A percentile compares a stretch with the other conserved stretches of the same genome.
phyloP scores from a whole-genome alignment of 2,329 filamentous ascomycete species.

The Colletotrichum eleusines region DNA sequence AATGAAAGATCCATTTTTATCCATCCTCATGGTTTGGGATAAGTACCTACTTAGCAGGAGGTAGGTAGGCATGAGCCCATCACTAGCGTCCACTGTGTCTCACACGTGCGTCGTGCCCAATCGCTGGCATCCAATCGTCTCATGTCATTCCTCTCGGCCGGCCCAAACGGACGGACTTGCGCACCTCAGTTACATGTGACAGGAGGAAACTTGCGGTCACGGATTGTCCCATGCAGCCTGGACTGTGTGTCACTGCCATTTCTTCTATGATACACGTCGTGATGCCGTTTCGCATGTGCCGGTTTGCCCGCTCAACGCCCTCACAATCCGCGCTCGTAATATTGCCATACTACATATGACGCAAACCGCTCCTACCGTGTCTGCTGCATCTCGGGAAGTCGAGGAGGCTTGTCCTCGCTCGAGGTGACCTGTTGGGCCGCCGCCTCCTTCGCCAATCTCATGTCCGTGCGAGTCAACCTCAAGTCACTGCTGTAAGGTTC shows the following conservation, averaged over 20 bases:
- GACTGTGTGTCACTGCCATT: constrained; percentile 20
- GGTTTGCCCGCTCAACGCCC: constrained; percentile 21
- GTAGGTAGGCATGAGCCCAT: constrained; percentile 11
- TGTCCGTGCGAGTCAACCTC: constrained; percentile 76
- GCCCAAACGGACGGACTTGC: constrained; percentile 15
- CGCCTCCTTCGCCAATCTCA: constrained; percentile 79
- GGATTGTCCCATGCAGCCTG: constrained; percentile 5
- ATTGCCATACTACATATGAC: constrained; percentile 8
- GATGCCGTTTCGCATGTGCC: constrained; percentile 33
- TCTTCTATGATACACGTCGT: constrained; percentile 33
- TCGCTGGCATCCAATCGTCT: constrained; percentile 33
- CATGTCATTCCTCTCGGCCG: constrained; percentile 21
- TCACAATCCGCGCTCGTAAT: constrained; percentile 7
- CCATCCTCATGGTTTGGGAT: constrained; percentile 7
- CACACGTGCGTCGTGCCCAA: constrained; percentile 21
- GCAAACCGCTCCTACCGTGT: constrained; percentile 31
- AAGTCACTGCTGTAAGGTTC: constrained; percentile 79
- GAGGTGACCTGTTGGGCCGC: constrained; percentile 48
- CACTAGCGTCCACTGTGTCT: constrained; percentile 35
- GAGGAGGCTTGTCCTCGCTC: constrained; percentile 38
- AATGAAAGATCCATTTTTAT: constrained; percentile 19
- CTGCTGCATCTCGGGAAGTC: constrained; percentile 49
- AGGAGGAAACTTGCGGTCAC: constrained; percentile 17
- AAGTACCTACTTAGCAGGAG: too few species aligned
- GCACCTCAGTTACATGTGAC: constrained; percentile 35